These are phyloP conservation scores for Vicia faba DNA, from an alignment of 306 rosid genomes.

Conservation along the genomic window DNA sequence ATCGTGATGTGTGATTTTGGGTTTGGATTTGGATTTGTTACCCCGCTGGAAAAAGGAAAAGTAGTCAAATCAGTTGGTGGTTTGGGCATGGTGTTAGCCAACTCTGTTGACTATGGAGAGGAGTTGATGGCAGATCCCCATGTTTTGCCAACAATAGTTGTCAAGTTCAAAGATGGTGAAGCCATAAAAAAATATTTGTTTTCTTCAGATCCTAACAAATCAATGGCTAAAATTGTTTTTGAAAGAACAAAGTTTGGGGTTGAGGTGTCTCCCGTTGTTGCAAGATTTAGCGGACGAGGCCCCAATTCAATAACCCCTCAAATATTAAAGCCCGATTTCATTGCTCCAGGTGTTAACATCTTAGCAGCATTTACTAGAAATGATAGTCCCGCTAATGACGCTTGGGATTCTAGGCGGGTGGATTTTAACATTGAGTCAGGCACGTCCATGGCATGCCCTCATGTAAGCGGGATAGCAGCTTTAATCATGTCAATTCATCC, in stretches of 20 bases:
- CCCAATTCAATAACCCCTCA: slow-evolving; percentile 60
- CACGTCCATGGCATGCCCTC: slow-evolving; percentile 90
- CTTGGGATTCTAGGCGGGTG: slow-evolving; percentile 59
- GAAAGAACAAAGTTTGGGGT: slow-evolving; percentile 63
- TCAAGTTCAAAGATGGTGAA: slow-evolving; percentile 49
- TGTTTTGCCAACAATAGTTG: slow-evolving; percentile 56
- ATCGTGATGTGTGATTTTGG: slow-evolving; percentile 77
- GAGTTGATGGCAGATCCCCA: slow-evolving; percentile 41
- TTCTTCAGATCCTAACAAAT: slow-evolving; percentile 39
- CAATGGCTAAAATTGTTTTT: slow-evolving; percentile 51
- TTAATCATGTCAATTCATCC: slow-evolving; percentile 63
- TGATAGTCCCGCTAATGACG: slow-evolving; percentile 46
- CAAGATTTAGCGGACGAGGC: slow-evolving; percentile 73
- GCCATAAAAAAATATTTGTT: slow-evolving; percentile 47
- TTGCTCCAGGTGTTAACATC: slow-evolving; percentile 59
- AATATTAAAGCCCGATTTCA: slow-evolving; percentile 68
- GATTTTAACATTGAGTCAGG: slow-evolving; percentile 76
- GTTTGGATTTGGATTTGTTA: too few species aligned
- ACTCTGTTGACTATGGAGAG: slow-evolving; percentile 49
- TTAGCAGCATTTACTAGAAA: slow-evolving; percentile 44
- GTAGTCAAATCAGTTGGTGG: slow-evolving; percentile 71
- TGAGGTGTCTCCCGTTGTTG: slow-evolving; percentile 69
- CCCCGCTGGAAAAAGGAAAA: too few species aligned
- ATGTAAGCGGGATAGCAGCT: slow-evolving; percentile 69
- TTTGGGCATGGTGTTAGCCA: slow-evolving; percentile 70